Percentiles rank a stretch among this genome's conserved stretches.
These are phyloP conservation scores for Moniliophthora roreri DNA, from an alignment of 1,284 basidiomycete genomes.

Conservation along the genomic window DNA sequence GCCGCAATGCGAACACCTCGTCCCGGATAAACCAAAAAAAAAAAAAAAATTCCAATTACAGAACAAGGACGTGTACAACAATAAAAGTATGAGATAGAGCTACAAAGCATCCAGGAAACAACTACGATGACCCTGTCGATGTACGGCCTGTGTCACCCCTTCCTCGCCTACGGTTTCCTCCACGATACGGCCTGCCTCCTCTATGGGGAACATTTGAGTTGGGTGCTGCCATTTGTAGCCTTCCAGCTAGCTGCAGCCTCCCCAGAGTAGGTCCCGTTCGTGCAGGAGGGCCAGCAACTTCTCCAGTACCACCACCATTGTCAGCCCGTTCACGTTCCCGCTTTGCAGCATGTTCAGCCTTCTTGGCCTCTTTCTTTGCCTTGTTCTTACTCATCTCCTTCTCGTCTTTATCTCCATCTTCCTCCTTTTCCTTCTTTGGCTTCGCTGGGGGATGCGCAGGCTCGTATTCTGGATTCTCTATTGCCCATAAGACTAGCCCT, in stretches of 20 bases:
- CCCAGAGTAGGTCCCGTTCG: too few species aligned
- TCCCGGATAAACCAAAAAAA: too few species aligned
- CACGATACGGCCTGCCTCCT: too few species aligned
- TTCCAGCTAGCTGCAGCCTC: too few species aligned
- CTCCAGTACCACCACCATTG: too few species aligned
- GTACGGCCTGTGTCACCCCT: not conserved
- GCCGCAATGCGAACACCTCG: too few species aligned
- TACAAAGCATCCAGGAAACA: not conserved
- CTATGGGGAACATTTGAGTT: too few species aligned
- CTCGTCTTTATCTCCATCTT: not conserved
- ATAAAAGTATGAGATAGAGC: not conserved
- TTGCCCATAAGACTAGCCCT: conserved; percentile 40
- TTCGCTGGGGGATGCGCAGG: conserved; percentile 35
- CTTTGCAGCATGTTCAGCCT: not conserved
- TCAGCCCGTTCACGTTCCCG: too few species aligned
- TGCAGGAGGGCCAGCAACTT: too few species aligned
- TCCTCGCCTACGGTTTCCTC: not conserved
- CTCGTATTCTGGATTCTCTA: conserved; percentile 66
- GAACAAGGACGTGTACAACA: not conserved
- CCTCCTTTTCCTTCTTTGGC: conserved; percentile 9
- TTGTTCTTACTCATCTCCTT: not conserved
- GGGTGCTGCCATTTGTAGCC: too few species aligned
- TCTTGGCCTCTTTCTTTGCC: not conserved
- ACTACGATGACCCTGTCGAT: not conserved
- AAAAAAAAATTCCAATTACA: too few species aligned